A percentile compares a stretch with the other conserved stretches of the same genome.
Evolutionary conservation across 306 rosid genomes (phyloP).

Genomic region (Cicer arietinum): DNA sequence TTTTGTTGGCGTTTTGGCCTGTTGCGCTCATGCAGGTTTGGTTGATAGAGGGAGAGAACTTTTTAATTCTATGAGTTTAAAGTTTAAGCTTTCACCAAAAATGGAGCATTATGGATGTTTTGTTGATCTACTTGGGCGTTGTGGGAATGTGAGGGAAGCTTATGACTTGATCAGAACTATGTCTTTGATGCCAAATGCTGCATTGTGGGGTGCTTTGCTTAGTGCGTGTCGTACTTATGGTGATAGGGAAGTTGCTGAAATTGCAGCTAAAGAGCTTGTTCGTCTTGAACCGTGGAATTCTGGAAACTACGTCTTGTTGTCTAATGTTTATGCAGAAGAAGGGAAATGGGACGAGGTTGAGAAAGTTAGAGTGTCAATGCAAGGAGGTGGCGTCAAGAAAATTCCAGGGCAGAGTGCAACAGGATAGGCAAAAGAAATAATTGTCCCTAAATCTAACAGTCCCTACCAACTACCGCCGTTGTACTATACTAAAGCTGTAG

Average conservation of each 20-base stretch:
- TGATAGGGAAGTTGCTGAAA: constrained; percentile 62
- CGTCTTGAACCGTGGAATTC: constrained; percentile 81
- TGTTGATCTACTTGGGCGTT: constrained; percentile 82
- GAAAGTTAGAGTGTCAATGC: constrained; percentile 71
- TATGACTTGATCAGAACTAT: constrained; percentile 67
- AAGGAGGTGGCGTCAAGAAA: constrained; percentile 59
- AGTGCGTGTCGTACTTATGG: constrained; percentile 82
- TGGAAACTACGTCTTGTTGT: constrained; percentile 79
- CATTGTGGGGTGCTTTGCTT: constrained; percentile 85
- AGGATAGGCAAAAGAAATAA: constrained; percentile 39
- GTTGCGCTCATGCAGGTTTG: constrained; percentile 80
- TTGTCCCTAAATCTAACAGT: no score
- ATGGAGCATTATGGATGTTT: constrained; percentile 85
- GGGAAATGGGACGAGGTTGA: constrained; percentile 85
- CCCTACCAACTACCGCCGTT: no score
- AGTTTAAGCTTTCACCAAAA: constrained; percentile 60
- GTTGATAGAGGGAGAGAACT: constrained; percentile 68
- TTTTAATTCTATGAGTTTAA: constrained; percentile 61
- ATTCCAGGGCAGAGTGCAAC: constrained; percentile 76
- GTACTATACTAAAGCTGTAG: no score
- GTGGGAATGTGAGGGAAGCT: constrained; percentile 67
- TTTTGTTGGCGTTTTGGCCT: constrained; percentile 68
- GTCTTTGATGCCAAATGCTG: constrained; percentile 75
- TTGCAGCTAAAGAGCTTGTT: constrained; percentile 69
- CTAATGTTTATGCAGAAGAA: constrained; percentile 80